Evolutionary conservation across 345 rosid genomes (phyloP).

Genomic region (Dimocarpus longan): DNA sequence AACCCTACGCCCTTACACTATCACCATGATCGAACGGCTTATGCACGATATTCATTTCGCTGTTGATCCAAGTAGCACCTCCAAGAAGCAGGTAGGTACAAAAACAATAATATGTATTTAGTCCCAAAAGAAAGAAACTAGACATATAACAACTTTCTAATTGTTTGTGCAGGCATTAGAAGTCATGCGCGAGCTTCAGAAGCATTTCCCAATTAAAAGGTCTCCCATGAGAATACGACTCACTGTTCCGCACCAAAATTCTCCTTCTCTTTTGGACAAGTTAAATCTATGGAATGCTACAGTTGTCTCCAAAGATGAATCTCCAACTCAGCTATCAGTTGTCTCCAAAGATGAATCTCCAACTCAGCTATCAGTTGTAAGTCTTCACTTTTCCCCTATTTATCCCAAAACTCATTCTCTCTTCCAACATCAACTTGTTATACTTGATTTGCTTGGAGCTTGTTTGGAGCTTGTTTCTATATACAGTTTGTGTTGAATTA

Average conservation of each 20-base stretch:
- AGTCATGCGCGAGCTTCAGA: constrained; percentile 90
- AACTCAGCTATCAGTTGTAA: constrained; percentile 70
- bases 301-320: constrained; percentile 76
- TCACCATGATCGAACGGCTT: constrained; percentile 87
- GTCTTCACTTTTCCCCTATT: constrained; percentile 26
- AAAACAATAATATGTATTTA: too few relatives aligned
- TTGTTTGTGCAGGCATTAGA: constrained; percentile 67
- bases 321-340: too few relatives aligned
- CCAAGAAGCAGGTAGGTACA: constrained; percentile 82
- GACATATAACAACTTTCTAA: too few relatives aligned
- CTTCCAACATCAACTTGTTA: background rate
- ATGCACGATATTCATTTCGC: constrained; percentile 98
- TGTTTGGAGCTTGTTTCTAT: background rate
- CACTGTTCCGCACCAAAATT: constrained; percentile 46
- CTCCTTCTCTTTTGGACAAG: constrained; percentile 58
- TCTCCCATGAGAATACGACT: constrained; percentile 91
- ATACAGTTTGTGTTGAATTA: background rate
- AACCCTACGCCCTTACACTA: constrained; percentile 90
- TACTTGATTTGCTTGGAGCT: background rate
- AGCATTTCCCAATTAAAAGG: constrained; percentile 87
- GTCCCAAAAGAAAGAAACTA: too few relatives aligned
- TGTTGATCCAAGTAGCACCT: constrained; percentile 81
- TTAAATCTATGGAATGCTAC: constrained; percentile 61
- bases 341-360: constrained; percentile 79
- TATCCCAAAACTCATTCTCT: background rate